Evolutionary conservation across 2,329 filamentous ascomycete species (phyloP).

Genomic region (Fusarium marasasianum): DNA sequence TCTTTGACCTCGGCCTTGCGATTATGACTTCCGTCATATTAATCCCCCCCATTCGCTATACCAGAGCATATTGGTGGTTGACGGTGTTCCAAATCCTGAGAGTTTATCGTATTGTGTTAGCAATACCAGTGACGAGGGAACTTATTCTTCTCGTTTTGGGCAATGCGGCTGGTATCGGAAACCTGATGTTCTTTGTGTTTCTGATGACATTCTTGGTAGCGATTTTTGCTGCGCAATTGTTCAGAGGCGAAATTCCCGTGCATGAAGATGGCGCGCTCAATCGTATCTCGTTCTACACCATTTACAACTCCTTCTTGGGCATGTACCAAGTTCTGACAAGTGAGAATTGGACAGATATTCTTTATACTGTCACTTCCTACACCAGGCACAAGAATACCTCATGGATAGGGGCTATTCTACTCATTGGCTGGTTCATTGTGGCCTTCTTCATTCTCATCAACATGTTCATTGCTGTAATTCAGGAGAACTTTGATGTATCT

Average conservation of each 20-base stretch:
- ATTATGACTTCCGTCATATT: slow-evolving; percentile 86
- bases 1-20: slow-evolving; percentile 82
- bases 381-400: slow-evolving; percentile 74
- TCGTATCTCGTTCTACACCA: slow-evolving; percentile 82
- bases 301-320: slow-evolving; percentile 94
- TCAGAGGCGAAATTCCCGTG: slow-evolving; percentile 82
- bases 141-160: slow-evolving; percentile 89
- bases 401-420: slow-evolving; percentile 91
- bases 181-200: slow-evolving; percentile 96
- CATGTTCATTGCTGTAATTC: slow-evolving; percentile 99
- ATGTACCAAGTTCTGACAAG: slow-evolving; percentile 98
- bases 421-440: slow-evolving; percentile 95
- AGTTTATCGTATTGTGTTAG: slow-evolving; percentile 90
- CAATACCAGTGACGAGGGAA: slow-evolving; percentile 85
- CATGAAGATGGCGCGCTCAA: slow-evolving; percentile 71
- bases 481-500: slow-evolving; percentile 98
- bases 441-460: slow-evolving; percentile 96
- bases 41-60: slow-evolving; percentile 79
- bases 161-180: slow-evolving; percentile 90
- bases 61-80: slow-evolving; percentile 85
- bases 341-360: slow-evolving; percentile 91
- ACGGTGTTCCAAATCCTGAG: slow-evolving; percentile 93
- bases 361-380: slow-evolving; percentile 82
- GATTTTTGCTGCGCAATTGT: slow-evolving; percentile 92
- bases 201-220: slow-evolving; percentile 92